Evolutionary conservation across 352 stramenopile species (phyloP), one percentile per base, ranked within the genome.

Genomic region (Pythium utonaiense): DNA sequence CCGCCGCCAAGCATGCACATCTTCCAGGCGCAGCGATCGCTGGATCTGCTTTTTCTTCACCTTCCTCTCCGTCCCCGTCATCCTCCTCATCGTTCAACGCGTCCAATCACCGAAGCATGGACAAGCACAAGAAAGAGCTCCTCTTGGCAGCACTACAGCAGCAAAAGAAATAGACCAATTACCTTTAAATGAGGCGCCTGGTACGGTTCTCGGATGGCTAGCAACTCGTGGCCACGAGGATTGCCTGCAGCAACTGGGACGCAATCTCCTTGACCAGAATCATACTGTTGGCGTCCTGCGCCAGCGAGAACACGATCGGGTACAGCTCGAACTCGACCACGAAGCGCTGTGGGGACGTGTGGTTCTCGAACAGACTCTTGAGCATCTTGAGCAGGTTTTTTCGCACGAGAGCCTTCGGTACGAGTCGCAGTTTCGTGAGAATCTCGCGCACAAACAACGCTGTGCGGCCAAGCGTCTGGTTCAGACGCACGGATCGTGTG

Each of bases 331-430:
- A 95, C 69, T 97, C 86, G 36, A 95, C 73, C 16, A 96, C 68
- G 48, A 97, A 95, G 60, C 96, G 80, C 49, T 75, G 76, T 1
- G 86, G 89, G 25, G 86, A 83, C 14, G 86, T 84, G 60, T 97
- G 89, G 22, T 81, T 83, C 58, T 96, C 86, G 53, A 96, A 95
- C 1, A 98, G 75, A 41, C 74, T 79, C 64, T 96, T 94, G 54
- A 98, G 85, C 74, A 97, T 97, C 65, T 94, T 94, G 52, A 97
- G 83, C 52, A 97, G 63, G 54, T 95, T 95, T 57, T 95, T 96
- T 44, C 88, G 81, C 36, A 97, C 88, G 33, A 96, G 91, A 1
- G 88, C 89, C 66, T 96, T 96, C 3, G 83, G 78, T 28, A 88
- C 76, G 12, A 89, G 78, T 6, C 77, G 80, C 34, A 98, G 57